Percentiles rank a stretch among this genome's conserved stretches.
phyloP scores from a whole-genome alignment of 1,284 basidiomycete genomes.

The Rhizoctonia solani region DNA sequence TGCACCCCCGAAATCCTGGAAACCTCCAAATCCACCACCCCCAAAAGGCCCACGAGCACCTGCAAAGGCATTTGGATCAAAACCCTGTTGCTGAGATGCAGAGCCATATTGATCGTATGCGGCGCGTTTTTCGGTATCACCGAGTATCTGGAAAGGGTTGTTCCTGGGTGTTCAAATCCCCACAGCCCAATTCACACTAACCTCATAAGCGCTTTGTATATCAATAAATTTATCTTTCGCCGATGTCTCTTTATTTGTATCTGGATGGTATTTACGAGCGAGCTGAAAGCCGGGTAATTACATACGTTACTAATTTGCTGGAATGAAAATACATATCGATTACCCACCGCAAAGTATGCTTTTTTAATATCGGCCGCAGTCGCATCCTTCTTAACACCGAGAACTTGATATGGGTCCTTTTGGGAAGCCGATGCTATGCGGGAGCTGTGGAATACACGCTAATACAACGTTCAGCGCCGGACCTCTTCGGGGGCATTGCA shows the following conservation, averaged over 20 bases:
- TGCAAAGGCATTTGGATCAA: conserved; percentile 83
- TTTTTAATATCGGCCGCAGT: conserved; percentile 93
- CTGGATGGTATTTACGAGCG: conserved; percentile 97
- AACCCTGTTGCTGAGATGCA: conserved; percentile 92
- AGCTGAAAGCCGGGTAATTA: conserved; percentile 58
- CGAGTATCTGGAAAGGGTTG: conserved; percentile 64
- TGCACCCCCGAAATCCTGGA: conserved; percentile 69
- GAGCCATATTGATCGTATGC: conserved; percentile 95
- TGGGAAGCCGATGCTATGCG: conserved; percentile 54
- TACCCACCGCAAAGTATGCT: conserved; percentile 89
- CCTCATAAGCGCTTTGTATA: conserved; percentile 97
- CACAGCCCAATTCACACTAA: conserved; percentile 52
- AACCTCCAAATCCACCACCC: conserved; percentile 66
- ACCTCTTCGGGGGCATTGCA: neutral
- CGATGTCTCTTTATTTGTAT: conserved; percentile 91
- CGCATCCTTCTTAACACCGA: conserved; percentile 88
- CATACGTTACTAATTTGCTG: neutral
- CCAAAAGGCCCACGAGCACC: conserved; percentile 53
- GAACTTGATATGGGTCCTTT: conserved; percentile 91
- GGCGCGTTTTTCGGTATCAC: conserved; percentile 91
- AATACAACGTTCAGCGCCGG: conserved; percentile 4
- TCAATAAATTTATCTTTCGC: conserved; percentile 95
- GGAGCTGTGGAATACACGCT: conserved; percentile 81
- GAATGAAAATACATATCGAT: conserved; percentile 44
- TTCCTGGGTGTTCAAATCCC: neutral